These are phyloP conservation scores for Butyriboletus loyo DNA, from an alignment of 768 basidiomycete species.

Conservation along the genomic window DNA sequence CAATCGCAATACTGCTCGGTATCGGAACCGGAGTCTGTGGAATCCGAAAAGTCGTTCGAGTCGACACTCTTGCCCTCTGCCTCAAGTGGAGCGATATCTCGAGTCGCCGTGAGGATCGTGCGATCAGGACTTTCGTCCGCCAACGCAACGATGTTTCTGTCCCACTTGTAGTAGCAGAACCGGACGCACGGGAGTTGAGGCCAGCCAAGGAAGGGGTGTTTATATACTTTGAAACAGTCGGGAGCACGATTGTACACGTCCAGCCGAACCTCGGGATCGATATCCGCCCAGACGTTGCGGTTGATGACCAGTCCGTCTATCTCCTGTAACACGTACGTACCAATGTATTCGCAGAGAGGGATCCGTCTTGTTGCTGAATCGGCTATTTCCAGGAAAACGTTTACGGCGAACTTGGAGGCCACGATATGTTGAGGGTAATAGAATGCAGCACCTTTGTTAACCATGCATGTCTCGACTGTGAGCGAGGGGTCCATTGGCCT, in stretches of 20 bases:
- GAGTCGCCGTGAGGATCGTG: background rate
- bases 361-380: background rate
- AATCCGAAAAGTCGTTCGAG: background rate
- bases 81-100: too few species aligned
- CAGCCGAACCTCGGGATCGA: conserved; percentile 6
- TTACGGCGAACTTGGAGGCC: conserved; percentile 23
- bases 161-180: conserved; percentile 22
- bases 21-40: background rate
- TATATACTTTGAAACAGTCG: background rate
- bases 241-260: conserved; percentile 3
- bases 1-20: background rate
- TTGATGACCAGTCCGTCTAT: background rate
- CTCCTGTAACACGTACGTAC: conserved; percentile 20
- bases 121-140: background rate
- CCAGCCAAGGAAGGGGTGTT: background rate
- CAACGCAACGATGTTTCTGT: conserved; percentile 13
- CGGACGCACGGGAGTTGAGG: conserved; percentile 11
- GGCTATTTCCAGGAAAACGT: conserved; percentile 20
- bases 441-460: background rate
- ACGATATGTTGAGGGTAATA: conserved; percentile 18
- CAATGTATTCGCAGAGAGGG: conserved; percentile 20
- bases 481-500: conserved; percentile 1
- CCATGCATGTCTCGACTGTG: background rate
- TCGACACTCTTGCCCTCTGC: background rate
- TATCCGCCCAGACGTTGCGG: background rate